phyloP scores from a whole-genome alignment of 768 basidiomycete species.

The Paxillus involutus region DNA sequence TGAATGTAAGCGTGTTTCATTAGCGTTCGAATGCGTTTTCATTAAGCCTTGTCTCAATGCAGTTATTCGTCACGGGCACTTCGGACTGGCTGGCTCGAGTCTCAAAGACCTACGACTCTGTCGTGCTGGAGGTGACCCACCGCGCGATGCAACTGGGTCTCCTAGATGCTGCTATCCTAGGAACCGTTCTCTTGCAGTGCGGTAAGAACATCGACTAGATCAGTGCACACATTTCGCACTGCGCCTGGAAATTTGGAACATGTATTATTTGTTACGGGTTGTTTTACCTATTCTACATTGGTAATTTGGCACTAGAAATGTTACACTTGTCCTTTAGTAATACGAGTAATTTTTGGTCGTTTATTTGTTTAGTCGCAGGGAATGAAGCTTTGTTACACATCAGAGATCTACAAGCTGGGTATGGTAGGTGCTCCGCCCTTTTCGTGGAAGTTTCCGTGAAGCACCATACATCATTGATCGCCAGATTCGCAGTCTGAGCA shows the following conservation, averaged over 20 bases:
- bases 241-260: neutral
- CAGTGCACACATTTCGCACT: neutral
- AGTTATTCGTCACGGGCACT: constrained; percentile 49
- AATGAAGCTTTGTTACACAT: no score
- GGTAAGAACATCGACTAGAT: constrained; percentile 61
- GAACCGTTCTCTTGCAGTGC: constrained; percentile 54
- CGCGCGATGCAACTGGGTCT: constrained; percentile 56
- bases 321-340: neutral
- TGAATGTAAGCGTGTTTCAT: constrained; percentile 45
- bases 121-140: constrained; percentile 55
- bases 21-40: neutral
- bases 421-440: no score
- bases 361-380: no score
- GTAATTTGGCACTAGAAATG: neutral
- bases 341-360: neutral
- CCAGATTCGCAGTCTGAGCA: no score
- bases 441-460: no score
- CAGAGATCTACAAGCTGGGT: no score
- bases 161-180: constrained; percentile 50
- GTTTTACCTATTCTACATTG: neutral
- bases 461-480: no score
- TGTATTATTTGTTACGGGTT: neutral
- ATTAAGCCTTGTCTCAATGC: neutral
- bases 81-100: constrained; percentile 49
- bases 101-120: constrained; percentile 41